Percentiles rank a stretch among this genome's conserved stretches.
These are phyloP conservation scores for Herpetomonas samuelpessoai DNA, from an alignment of 208 protist genomes.

Conservation along the genomic window DNA sequence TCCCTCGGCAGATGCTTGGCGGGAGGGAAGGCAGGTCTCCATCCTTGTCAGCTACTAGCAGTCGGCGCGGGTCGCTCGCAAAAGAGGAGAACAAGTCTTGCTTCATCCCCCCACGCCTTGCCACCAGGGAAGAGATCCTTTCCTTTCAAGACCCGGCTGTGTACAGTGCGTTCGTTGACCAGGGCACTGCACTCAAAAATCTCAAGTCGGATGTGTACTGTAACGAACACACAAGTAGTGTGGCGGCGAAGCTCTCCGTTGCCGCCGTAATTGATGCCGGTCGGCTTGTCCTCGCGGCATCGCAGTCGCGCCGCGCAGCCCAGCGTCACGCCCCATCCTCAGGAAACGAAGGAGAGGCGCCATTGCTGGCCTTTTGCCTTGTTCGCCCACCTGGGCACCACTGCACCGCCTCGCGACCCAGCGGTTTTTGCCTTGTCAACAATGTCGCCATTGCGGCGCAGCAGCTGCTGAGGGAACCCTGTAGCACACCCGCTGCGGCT, in stretches of 20 bases:
- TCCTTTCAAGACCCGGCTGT: slow-evolving; percentile 41
- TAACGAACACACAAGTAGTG: slow-evolving; percentile 53
- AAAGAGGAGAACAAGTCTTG: slow-evolving; percentile 11
- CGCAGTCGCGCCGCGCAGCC: not conserved
- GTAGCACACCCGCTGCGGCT: no score
- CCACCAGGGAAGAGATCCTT: slow-evolving; percentile 57
- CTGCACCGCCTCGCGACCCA: slow-evolving; percentile 47
- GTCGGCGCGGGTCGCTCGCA: not conserved
- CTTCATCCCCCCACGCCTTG: slow-evolving; percentile 55
- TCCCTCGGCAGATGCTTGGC: slow-evolving; percentile 41
- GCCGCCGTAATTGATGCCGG: slow-evolving; percentile 69
- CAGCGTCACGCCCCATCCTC: not conserved
- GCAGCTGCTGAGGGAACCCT: slow-evolving; percentile 28
- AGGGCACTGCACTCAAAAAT: slow-evolving; percentile 30
- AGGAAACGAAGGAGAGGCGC: slow-evolving; percentile 5
- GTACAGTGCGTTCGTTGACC: slow-evolving; percentile 54
- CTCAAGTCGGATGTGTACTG: slow-evolving; percentile 81
- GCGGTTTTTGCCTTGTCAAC: slow-evolving; percentile 90
- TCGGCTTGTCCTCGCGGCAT: slow-evolving; percentile 22
- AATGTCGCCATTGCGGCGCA: slow-evolving; percentile 80
- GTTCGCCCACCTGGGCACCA: slow-evolving; percentile 92
- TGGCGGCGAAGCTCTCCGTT: slow-evolving; percentile 48
- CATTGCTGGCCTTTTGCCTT: slow-evolving; percentile 72
- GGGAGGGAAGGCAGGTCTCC: not conserved
- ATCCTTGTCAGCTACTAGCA: not conserved